Conservation (phyloP, 352 stramenopile genomes). For the Pythium apleroticum region DNA sequence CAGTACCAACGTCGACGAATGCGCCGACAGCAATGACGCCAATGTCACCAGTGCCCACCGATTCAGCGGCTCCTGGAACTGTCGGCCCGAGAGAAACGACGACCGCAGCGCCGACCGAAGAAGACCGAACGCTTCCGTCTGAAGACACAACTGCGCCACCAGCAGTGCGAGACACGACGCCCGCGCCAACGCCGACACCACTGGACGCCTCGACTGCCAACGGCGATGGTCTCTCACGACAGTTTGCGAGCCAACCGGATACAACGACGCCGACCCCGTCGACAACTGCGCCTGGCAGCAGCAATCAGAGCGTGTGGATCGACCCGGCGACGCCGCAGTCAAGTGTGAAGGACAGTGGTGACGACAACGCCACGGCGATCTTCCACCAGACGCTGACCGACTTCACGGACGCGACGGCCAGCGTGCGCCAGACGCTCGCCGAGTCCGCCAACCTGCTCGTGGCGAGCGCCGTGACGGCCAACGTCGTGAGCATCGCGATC, state of each 20-base stretch:
- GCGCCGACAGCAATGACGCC: neutral
- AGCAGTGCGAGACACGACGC: neutral
- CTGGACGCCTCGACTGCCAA: neutral
- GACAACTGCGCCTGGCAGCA: too few species aligned
- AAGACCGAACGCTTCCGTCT: slow-evolving; percentile 1
- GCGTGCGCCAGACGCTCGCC: slow-evolving; percentile 35
- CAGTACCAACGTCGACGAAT: neutral
- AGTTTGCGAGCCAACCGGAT: neutral
- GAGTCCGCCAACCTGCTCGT: slow-evolving; percentile 56
- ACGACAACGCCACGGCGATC: slow-evolving; percentile 9
- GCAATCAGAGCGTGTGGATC: neutral
- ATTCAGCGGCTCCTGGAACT: slow-evolving; percentile 2
- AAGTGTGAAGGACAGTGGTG: neutral
- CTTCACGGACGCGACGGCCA: slow-evolving; percentile 13
- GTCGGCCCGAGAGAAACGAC: neutral
- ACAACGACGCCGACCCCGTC: neutral
- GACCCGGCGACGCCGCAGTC: neutral
- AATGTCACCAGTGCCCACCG: neutral
- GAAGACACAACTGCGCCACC: slow-evolving; percentile 1
- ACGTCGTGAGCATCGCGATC: slow-evolving; percentile 50
- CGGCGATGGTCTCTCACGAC: neutral
- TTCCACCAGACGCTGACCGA: slow-evolving; percentile 25
- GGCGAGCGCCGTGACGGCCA: slow-evolving; percentile 47
- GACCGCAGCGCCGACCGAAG: neutral
- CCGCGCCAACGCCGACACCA: neutral